These are phyloP conservation scores for Chytridium lagenaria DNA, from an alignment of 371 early-diverging fungal genomes.

Conservation along the genomic window DNA sequence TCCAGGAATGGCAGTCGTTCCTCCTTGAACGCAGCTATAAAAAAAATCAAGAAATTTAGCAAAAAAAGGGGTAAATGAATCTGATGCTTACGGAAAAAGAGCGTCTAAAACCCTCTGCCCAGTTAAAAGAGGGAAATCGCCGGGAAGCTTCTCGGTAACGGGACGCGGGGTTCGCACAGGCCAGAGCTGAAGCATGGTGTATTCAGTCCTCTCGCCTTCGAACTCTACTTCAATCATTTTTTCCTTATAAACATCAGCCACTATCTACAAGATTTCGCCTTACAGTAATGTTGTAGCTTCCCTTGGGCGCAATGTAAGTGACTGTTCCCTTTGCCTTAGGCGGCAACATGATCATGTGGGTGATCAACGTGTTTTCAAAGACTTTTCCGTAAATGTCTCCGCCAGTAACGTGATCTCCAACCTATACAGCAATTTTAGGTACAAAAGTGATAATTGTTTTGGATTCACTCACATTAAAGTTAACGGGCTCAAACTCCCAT, in stretches of 20 bases:
- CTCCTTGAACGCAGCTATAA: slow-evolving; percentile 96
- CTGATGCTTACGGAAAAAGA: slow-evolving; percentile 92
- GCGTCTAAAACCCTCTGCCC: slow-evolving; percentile 99
- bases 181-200: slow-evolving; percentile 98
- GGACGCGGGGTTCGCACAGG: slow-evolving; percentile 99
- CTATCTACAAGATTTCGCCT: slow-evolving; percentile 7
- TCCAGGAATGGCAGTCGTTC: slow-evolving; percentile 99
- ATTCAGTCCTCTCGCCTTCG: slow-evolving; percentile 84
- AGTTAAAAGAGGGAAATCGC: slow-evolving; percentile 97
- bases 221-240: slow-evolving; percentile 95
- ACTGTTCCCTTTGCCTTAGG: slow-evolving; percentile 95
- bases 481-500: slow-evolving; percentile 97
- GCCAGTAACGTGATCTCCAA: slow-evolving; percentile 96
- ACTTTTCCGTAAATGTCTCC: slow-evolving; percentile 98
- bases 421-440: slow-evolving; percentile 49
- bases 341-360: slow-evolving; percentile 96
- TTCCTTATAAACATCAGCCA: slow-evolving; percentile 60
- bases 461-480: slow-evolving; percentile 76
- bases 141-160: slow-evolving; percentile 94
- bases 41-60: background rate
- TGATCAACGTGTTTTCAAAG: slow-evolving; percentile 95
- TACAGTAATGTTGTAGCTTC: slow-evolving; percentile 90
- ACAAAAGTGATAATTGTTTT: background rate
- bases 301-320: slow-evolving; percentile 94
- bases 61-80: slow-evolving; percentile 4